Percentiles rank a stretch among this genome's conserved stretches.
phyloP scores from a whole-genome alignment of 2,329 filamentous ascomycete genomes.

The Penicillium sp. region DNA sequence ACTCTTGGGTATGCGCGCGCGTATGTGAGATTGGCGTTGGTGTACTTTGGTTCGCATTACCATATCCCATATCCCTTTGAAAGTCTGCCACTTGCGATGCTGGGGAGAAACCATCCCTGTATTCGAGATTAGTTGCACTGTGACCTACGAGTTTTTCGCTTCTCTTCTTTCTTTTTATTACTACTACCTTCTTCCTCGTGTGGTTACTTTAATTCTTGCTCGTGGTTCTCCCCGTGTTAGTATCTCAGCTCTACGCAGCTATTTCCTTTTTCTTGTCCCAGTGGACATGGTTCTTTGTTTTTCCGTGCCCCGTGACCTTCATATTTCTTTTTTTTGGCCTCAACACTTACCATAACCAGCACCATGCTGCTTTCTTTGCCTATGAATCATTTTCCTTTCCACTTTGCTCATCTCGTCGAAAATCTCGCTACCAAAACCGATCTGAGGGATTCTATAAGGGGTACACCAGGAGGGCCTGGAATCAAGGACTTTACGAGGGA shows the following conservation, averaged over 20 bases:
- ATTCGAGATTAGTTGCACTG: constrained; percentile 28
- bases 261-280: constrained; percentile 2
- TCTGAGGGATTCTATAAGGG: background rate
- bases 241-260: constrained; percentile 1
- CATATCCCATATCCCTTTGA: background rate
- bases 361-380: constrained; percentile 2
- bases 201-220: constrained; percentile 24
- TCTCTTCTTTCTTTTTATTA: constrained; percentile 27
- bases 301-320: background rate
- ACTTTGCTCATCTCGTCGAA: background rate
- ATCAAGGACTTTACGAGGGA: background rate
- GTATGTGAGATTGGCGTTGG: constrained; percentile 34
- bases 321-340: too few relatives aligned
- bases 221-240: constrained; percentile 8
- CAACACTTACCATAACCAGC: background rate
- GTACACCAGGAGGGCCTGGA: background rate
- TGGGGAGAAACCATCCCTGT: constrained; percentile 16
- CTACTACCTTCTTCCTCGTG: constrained; percentile 27
- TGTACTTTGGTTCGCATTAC: constrained; percentile 31
- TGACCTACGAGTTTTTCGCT: constrained; percentile 28
- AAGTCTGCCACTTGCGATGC: constrained; percentile 12
- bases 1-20: constrained; percentile 27
- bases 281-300: constrained; percentile 3
- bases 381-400: background rate
- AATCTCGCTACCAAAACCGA: background rate